Evolutionary conservation across 179 eudicot species (phyloP).

Genomic region (Heliamphora pulchella): DNA sequence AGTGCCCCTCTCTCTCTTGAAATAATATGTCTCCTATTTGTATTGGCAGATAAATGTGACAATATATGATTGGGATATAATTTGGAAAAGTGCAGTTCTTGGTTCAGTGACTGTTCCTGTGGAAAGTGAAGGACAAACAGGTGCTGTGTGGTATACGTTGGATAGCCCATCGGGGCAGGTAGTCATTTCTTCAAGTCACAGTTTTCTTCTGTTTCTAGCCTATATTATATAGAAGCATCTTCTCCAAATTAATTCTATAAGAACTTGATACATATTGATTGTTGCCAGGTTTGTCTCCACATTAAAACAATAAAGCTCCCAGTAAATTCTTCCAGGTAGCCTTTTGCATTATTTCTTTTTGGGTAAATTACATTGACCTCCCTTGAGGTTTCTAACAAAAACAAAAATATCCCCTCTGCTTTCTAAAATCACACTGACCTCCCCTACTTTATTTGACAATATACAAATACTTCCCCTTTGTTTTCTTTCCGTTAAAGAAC

Average conservation of each 20-base stretch:
- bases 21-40: slow-evolving; percentile 17
- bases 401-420: too few species aligned
- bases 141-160: slow-evolving; percentile 71
- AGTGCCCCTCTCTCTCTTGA: slow-evolving; percentile 6
- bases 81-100: slow-evolving; percentile 88
- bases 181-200: not conserved
- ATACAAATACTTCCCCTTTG: too few species aligned
- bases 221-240: not conserved
- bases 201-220: not conserved
- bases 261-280: not conserved
- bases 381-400: too few species aligned
- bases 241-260: not conserved
- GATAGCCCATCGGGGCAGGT: slow-evolving; percentile 91
- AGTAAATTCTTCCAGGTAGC: slow-evolving; percentile 57
- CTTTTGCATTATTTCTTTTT: not conserved
- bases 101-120: slow-evolving; percentile 72
- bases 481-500: too few species aligned
- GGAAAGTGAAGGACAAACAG: slow-evolving; percentile 70
- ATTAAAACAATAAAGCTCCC: slow-evolving; percentile 52
- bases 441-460: too few species aligned
- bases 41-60: slow-evolving; percentile 70
- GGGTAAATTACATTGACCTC: too few species aligned
- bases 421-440: too few species aligned
- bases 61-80: slow-evolving; percentile 94
- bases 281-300: slow-evolving; percentile 76